Evolutionary conservation across 768 basidiomycete species (phyloP).

Genomic region (Leccinum subgranulosum): DNA sequence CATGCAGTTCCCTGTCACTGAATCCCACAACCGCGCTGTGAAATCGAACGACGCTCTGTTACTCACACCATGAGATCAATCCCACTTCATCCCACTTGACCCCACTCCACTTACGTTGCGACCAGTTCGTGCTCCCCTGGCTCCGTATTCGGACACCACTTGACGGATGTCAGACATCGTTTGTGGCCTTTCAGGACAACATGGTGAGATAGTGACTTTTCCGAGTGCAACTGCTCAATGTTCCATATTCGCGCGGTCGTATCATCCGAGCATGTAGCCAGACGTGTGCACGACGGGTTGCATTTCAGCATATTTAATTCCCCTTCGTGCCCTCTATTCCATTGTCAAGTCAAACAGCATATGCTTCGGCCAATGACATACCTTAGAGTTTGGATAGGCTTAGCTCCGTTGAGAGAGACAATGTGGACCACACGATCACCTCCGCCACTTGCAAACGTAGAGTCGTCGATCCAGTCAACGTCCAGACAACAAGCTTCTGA

Average conservation of each 20-base stretch:
- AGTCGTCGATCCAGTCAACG: slow-evolving; percentile 73
- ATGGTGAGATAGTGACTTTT: slow-evolving; percentile 17
- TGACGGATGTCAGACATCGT: slow-evolving; percentile 60
- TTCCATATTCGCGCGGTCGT: slow-evolving; percentile 76
- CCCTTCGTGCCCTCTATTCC: slow-evolving; percentile 61
- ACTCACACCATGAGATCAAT: slow-evolving; percentile 2
- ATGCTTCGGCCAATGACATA: slow-evolving; percentile 33
- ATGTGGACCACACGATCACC: slow-evolving; percentile 65
- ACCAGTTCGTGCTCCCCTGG: slow-evolving; percentile 55
- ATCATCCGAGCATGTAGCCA: slow-evolving; percentile 85
- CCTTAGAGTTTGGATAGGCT: slow-evolving; percentile 62
- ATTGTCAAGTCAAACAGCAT: slow-evolving; percentile 4
- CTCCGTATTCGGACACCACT: slow-evolving; percentile 62
- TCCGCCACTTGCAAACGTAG: slow-evolving; percentile 69
- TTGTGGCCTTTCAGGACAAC: slow-evolving; percentile 60
- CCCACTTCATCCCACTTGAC: neutral
- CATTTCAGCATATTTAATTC: slow-evolving; percentile 79
- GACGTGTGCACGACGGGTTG: slow-evolving; percentile 58
- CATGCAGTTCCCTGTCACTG: slow-evolving; percentile 70
- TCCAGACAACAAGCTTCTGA: slow-evolving; percentile 72
- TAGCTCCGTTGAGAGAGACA: slow-evolving; percentile 48
- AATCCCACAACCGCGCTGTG: slow-evolving; percentile 82
- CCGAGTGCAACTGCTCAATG: slow-evolving; percentile 43
- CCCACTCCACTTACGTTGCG: slow-evolving; percentile 55
- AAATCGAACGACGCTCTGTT: slow-evolving; percentile 75